Evolutionary conservation across 2,329 filamentous ascomycete species (phyloP), one percentile per base, ranked within the genome.

Genomic region (Aspergillus puulaauensis): DNA sequence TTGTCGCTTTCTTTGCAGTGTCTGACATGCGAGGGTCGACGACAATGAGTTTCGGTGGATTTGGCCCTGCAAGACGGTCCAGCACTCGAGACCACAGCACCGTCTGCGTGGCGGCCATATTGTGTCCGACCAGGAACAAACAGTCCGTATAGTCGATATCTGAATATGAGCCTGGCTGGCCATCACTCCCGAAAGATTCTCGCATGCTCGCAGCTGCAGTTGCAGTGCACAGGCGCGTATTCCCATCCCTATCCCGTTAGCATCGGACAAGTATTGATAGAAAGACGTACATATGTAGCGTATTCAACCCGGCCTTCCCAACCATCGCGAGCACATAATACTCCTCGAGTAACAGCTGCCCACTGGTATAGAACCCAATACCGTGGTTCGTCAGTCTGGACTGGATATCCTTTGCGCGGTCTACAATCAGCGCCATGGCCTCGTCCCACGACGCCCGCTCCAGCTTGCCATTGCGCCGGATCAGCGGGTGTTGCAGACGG

Each of bases 271-370:
- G 11, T 52, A 17, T 57, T n/a, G 39, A 6, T 21, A 14, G 17
- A 2, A 6, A n/a, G 21, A 54, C 69, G 27, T 61, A 74, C 73
- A 75, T 74, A 54, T 76, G 72, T 21, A 76, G 57, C 1, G 73
- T 75, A 56, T 74, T 67, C 14, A 75, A 58, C 0, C 74, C 74
- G 3, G 70, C 73, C 52, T 77, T 77, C 4, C 74, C 73, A 11
- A 76, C 62, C 47, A 75, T 61, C 2, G 72, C 73, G n/a, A 76
- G 61, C 37, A 71, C 73, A 61, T 75, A 75, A 52, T 75, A 77
- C 56, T 76, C 73, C 55, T 75, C 74, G 9, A 76, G 64, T 52
- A 76, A 73, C 12, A 76, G 58, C 62, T 77, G 73, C 1, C 74
- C 74, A 19, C 65, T 67, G 9, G 74, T 75, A 60, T 76, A 75